A percentile compares a stretch with the other conserved stretches of the same genome.
Evolutionary conservation across 2,329 filamentous ascomycete genomes (phyloP).

Genomic region (Phoma sp.): DNA sequence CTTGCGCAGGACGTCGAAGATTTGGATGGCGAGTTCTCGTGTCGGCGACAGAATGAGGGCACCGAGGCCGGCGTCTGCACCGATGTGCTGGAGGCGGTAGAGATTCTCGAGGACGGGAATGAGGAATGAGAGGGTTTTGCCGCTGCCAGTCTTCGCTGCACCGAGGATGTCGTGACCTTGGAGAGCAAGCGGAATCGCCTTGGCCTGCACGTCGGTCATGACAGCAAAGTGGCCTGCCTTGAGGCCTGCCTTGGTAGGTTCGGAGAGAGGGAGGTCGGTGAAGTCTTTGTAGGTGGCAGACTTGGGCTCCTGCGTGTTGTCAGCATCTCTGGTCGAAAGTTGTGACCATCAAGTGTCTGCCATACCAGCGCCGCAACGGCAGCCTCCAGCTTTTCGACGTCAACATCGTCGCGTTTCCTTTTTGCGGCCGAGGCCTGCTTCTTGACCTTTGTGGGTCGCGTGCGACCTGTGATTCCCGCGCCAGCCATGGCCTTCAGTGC

Average conservation of each 20-base stretch:
- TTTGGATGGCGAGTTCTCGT: conserved; percentile 93
- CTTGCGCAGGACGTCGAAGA: conserved; percentile 91
- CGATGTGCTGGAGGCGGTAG: conserved; percentile 86
- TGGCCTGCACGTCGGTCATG: conserved; percentile 88
- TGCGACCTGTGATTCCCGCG: conserved; percentile 50
- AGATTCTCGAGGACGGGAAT: conserved; percentile 92
- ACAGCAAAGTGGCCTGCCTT: conserved; percentile 86
- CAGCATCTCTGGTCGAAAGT: conserved; percentile 9
- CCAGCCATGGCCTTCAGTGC: conserved; percentile 33
- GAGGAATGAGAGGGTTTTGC: conserved; percentile 93
- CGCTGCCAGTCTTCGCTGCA: conserved; percentile 92
- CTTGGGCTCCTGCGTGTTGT: conserved; percentile 62
- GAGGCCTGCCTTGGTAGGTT: conserved; percentile 78
- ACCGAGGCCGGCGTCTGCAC: conserved; percentile 82
- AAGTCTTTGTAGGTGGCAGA: conserved; percentile 70
- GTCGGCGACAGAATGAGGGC: conserved; percentile 94
- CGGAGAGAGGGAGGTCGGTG: conserved; percentile 82
- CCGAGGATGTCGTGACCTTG: conserved; percentile 88
- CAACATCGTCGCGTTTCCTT: conserved; percentile 60
- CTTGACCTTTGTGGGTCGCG: conserved; percentile 61
- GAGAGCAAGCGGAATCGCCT: conserved; percentile 85
- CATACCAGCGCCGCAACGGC: conserved; percentile 52
- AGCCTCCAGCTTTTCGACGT: conserved; percentile 54
- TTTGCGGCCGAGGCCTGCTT: conserved; percentile 59
- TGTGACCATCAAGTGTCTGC: not conserved